These are phyloP conservation scores for Pulveroboletus sp. DNA, from an alignment of 768 basidiomycete genomes.

Conservation along the genomic window DNA sequence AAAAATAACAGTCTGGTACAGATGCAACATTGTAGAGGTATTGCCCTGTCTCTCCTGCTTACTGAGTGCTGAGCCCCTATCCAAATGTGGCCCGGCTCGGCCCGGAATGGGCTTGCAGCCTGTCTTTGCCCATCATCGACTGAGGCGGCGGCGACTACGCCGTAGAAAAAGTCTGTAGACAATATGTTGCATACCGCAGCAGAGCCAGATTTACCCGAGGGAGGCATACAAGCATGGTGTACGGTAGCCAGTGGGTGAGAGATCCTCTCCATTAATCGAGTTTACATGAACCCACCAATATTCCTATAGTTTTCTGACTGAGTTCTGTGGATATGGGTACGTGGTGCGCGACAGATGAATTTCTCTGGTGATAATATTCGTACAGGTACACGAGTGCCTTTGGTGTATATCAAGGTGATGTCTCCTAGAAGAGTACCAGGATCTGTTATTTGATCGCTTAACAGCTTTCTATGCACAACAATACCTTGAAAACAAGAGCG, in stretches of 20 bases:
- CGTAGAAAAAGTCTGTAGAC: not conserved
- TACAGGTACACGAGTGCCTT: constrained; percentile 20
- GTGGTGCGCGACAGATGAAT: not conserved
- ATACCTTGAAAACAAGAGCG: constrained; percentile 18
- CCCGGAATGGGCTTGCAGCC: no score
- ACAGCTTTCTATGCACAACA: constrained; percentile 25
- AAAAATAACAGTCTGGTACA: no score
- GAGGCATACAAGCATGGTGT: constrained; percentile 25
- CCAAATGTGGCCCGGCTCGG: no score
- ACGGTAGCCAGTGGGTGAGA: constrained; percentile 26
- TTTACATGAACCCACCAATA: not conserved
- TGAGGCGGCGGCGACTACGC: no score
- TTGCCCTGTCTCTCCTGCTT: no score
- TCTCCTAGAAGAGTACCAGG: not conserved
- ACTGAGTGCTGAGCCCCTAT: no score
- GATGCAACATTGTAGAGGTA: no score
- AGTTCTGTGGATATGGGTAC: constrained; percentile 27
- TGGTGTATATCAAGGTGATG: constrained; percentile 28
- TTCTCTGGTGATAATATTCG: not conserved
- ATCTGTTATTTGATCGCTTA: not conserved
- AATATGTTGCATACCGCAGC: not conserved
- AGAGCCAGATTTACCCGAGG: constrained; percentile 10
- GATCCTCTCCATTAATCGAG: not conserved
- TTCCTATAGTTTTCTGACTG: constrained; percentile 20
- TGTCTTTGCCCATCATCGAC: no score